Base-by-base conservation (phyloP, 148 eudicot genomes). In the Rhododendron williamsianum region DNA sequence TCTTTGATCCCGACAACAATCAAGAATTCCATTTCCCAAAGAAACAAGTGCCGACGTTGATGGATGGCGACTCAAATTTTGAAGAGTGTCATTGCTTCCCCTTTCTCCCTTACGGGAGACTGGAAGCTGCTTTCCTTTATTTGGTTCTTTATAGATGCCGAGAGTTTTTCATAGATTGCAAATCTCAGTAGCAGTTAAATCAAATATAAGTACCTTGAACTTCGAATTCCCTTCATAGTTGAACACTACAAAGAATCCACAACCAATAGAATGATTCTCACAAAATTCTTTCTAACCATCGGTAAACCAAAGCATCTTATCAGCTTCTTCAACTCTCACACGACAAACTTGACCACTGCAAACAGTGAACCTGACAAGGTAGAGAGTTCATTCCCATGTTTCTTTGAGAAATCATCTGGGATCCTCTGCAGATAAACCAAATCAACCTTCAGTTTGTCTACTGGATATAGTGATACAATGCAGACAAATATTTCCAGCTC, bases 251-350 rank as follows among this genome's bases (percentile, higher is more conserved):
- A 88, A 79, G 52, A 83, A 80, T 8, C 82, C 81, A 11, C 56
- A 36, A 3, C 33, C 45, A 18, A 88, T 87, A 38, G 90, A 86
- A 84, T 86, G 85, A 35, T 74, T 48, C 9, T 86, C 81, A 1
- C 82, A 86, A 78, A 90, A 90, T 18, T 90, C 63, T 48, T 77
- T 71, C 91, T 90, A 90, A n/a, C 88, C 91, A 27, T 90, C 5
- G 8, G 71, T 76, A 80, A 90, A 76, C 88, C 85, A 90, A 48
- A 72, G 88, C 72, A n/a, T 84, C 45, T 52, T 76, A 10, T 83
- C 85, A 21, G 76, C 43, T 85, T 48, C 78, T 60, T 87, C 77
- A 9, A 90, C 72, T 56, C 83, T 38, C 52, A 84, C 76, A 6
- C 74, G 36, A 86, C 88, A 88, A 36, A 54, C 23, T 77, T 41